These are phyloP conservation scores for Aspergillus terreus DNA, from an alignment of 2,329 filamentous ascomycete genomes.

Conservation along the genomic window DNA sequence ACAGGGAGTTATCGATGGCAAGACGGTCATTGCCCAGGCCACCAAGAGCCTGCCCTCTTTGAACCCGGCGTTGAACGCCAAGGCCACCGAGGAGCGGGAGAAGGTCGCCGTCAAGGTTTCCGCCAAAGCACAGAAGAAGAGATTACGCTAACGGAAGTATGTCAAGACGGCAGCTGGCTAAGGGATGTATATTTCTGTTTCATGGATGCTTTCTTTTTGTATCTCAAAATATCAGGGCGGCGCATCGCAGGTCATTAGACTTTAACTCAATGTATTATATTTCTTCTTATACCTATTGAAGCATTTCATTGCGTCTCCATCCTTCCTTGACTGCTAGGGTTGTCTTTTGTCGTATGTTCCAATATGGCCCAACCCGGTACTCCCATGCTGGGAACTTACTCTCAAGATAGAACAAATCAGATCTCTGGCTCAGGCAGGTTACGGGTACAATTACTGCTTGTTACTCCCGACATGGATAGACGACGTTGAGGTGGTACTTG, in stretches of 20 bases:
- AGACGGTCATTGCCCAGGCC: conserved; percentile 36
- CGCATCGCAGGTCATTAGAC: conserved; percentile 26
- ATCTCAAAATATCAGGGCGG: conserved; percentile 20
- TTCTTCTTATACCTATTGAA: conserved; percentile 3
- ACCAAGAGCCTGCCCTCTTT: conserved; percentile 28
- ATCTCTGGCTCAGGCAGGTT: background rate
- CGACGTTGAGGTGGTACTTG: background rate
- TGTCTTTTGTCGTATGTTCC: too few relatives aligned
- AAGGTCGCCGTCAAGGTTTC: conserved; percentile 17
- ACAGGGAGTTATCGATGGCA: conserved; percentile 52
- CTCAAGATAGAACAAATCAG: too few relatives aligned
- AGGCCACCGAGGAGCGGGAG: conserved; percentile 17
- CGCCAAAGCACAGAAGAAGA: conserved; percentile 15
- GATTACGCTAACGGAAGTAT: conserved; percentile 10
- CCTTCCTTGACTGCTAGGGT: background rate
- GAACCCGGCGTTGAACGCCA: conserved; percentile 26
- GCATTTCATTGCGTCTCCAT: background rate
- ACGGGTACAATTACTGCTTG: background rate
- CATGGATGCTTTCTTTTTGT: conserved; percentile 1
- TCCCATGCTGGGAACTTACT: too few relatives aligned
- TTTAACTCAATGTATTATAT: conserved; percentile 26
- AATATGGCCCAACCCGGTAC: too few relatives aligned
- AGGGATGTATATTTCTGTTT: conserved; percentile 5
- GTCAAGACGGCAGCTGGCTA: background rate
- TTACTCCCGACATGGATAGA: background rate